Base-by-base conservation (phyloP, 83 land plant species). In the Thuja plicata region DNA sequence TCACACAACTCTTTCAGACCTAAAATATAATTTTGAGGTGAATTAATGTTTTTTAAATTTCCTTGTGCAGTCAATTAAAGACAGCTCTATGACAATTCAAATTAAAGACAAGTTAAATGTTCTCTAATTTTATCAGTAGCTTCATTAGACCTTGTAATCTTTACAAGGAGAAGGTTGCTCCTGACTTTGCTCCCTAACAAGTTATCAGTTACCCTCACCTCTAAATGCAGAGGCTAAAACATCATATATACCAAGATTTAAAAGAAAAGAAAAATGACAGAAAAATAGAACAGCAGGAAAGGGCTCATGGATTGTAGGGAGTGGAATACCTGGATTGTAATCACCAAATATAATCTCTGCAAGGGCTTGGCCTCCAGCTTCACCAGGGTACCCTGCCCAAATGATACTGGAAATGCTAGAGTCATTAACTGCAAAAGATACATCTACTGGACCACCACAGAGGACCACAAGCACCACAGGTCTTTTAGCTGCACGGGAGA, bases 341-440 rank as follows among this genome's bases (percentile, higher is more conserved):
- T 93, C 94, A 32, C 98, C 99, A 88, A 94, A 98, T 16, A 98
- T 88, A 77, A 94, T 90, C 41, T 96, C 89, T 19, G 97, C 94
- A 30, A 98, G 88, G 30, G 99, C 99, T 85, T 86, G 60, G 38
- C 96, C 99, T 13, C 99, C 99, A 87, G 96, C 96, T 92, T 96
- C 91, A 40, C 99, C 99, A 57, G 99, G 99, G 89, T 97, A 98
- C n/a, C 99, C 99, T 79, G 94, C 95, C 99, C 99, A 98, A 82
- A 97, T 54, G 38, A 46, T 46, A 8, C 50, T 46, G 10, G 50
- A 46, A 8, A 46, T 46, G 10, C 50, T 46, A 46, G 45, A 27
- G 88, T 96, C 87, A 4, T 90, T 5, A 73, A 96, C 95, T n/a
- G 97, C 97, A 84, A 94, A 96, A 5, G 97, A 88, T 35, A 98